Conservation (phyloP, 805 yeast genomes). For the Dipodascopsis uninucleata region DNA sequence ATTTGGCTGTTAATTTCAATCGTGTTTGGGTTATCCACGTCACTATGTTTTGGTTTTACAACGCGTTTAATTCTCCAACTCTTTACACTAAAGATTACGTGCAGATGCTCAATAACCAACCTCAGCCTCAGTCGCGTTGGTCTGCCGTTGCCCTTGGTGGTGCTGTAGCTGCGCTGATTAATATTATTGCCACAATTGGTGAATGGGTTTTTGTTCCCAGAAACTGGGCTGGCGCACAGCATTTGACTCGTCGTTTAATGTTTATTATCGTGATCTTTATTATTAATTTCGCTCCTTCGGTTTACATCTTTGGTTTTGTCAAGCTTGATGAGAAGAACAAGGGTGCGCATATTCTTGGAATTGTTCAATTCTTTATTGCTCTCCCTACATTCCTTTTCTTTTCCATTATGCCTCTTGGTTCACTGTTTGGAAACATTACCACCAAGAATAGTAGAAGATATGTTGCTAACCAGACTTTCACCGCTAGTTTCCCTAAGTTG, state of each 20-base stretch:
- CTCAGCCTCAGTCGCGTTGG: constrained; percentile 89
- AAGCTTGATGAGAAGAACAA: constrained; percentile 62
- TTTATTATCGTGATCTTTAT: constrained; percentile 64
- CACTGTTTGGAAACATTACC: constrained; percentile 88
- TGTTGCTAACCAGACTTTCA: constrained; percentile 91
- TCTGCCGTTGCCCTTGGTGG: constrained; percentile 93
- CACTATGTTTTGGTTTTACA: constrained; percentile 89
- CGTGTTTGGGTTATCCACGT: constrained; percentile 97
- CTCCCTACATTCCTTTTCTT: constrained; percentile 79
- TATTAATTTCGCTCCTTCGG: constrained; percentile 78
- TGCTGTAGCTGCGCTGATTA: constrained; percentile 74
- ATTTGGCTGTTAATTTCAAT: constrained; percentile 88
- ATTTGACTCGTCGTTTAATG: constrained; percentile 79
- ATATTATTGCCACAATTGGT: constrained; percentile 78
- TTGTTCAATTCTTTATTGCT: constrained; percentile 86
- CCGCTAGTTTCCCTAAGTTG: constrained; percentile 82
- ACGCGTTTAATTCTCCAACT: constrained; percentile 87
- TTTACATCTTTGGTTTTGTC: constrained; percentile 79
- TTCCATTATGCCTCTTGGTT: constrained; percentile 94
- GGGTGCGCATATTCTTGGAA: constrained; percentile 72
- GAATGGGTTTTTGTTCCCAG: constrained; percentile 98
- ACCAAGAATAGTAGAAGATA: constrained; percentile 81
- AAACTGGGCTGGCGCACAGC: constrained; percentile 99
- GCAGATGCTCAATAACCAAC: constrained; percentile 78
- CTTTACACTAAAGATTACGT: constrained; percentile 82